phyloP scores from a whole-genome alignment of 441 rosid species.

The Euphorbia schlechtendalii region DNA sequence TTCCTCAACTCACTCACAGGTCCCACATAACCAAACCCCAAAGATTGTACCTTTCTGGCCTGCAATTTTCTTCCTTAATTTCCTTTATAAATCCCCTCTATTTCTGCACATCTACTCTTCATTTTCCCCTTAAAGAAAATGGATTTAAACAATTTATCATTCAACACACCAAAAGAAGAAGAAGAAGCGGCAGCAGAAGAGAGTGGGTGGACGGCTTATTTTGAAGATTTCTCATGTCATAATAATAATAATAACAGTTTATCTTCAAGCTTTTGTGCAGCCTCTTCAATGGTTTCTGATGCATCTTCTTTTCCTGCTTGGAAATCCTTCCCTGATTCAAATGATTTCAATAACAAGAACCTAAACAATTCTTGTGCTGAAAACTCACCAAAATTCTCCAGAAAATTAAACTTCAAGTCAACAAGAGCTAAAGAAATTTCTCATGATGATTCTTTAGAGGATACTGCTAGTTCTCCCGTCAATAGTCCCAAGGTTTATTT shows the following conservation, averaged over 20 bases:
- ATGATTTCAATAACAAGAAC: not conserved
- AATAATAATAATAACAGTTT: conserved; percentile 20
- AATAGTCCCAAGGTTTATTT: conserved; percentile 55
- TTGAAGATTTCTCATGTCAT: conserved; percentile 61
- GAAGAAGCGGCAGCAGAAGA: conserved; percentile 32
- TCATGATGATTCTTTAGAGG: conserved; percentile 69
- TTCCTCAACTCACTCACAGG: no score
- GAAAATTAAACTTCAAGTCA: conserved; percentile 28
- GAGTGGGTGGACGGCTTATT: conserved; percentile 85
- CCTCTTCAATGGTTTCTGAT: conserved; percentile 62
- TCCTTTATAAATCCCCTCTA: no score
- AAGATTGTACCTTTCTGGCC: no score
- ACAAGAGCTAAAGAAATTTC: conserved; percentile 15
- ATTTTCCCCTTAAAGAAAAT: no score
- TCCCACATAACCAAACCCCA: no score
- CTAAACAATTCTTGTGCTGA: conserved; percentile 6
- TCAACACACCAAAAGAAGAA: no score
- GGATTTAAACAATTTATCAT: no score
- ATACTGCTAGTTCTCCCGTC: conserved; percentile 84
- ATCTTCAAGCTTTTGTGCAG: conserved; percentile 32
- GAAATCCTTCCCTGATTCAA: no score
- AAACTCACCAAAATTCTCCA: not conserved
- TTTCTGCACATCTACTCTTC: no score
- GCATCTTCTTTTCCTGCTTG: conserved; percentile 39
- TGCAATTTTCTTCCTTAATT: no score